Evolutionary conservation across 106 monocot genomes (phyloP), one percentile per base, ranked within the genome.

Genomic region (Posidonia australis): DNA sequence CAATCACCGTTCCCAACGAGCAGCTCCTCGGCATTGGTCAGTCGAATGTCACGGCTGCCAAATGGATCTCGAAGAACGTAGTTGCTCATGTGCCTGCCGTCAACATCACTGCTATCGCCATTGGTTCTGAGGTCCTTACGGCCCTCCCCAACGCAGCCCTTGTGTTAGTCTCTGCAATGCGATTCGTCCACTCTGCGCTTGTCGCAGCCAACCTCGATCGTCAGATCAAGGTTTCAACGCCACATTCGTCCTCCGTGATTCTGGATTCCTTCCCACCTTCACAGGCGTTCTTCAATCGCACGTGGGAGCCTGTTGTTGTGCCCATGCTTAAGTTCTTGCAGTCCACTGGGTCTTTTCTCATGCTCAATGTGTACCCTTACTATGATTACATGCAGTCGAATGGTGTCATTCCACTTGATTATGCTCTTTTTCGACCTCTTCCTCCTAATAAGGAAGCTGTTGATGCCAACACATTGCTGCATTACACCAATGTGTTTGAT

Each of bases 281-380:
- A 0, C 64, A 62, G 52, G 98, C 90, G 21, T 98, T 98, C 77
- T 98, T 98, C 79, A 98, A 98, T 85, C 86, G 91, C 19, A 70
- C 87, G 0, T 88, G 82, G 71, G 94, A 89, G 5, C 63, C 80
- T 0, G 77, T 90, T 26, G 20, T 90, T 10, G 55, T 76, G 13
- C 96, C 96, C 10, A 80, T 96, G 70, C 90, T 96, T 26, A 82
- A 78, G 70, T 87, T 96, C 78, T 79, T 96, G 25, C 90, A 83
- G 62, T 82, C 90, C 58, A 91, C 87, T 14, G 62, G 45, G 20
- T 84, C 98, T 11, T 66, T 64, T 52, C 71, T 96, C 36, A 84
- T 89, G 90, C 90, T 96, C 29, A 96, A 96, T 60, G 90, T 96
- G 13, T 96, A 96, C 70, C 96, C 96, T 1, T 96, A 96, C 80